phyloP scores from a whole-genome alignment of 2,329 filamentous ascomycete genomes.

The Scedosporium boydii region DNA sequence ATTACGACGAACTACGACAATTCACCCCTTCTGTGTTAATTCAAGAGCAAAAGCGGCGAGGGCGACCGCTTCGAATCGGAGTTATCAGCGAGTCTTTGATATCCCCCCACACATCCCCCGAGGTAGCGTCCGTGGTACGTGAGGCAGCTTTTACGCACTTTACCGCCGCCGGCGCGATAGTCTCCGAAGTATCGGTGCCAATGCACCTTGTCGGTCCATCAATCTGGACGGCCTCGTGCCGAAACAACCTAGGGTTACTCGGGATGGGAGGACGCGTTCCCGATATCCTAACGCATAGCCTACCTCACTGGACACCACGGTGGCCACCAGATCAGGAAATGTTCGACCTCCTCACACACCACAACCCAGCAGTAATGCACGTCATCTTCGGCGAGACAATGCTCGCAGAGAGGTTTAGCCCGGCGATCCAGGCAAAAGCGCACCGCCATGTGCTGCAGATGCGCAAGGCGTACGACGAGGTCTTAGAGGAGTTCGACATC shows the following conservation, averaged over 20 bases:
- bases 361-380: conserved; percentile 35
- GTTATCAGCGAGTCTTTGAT: conserved; percentile 34
- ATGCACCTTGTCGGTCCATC: conserved; percentile 33
- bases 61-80: conserved; percentile 27
- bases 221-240: conserved; percentile 36
- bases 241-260: conserved; percentile 19
- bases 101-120: conserved; percentile 23
- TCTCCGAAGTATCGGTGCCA: conserved; percentile 34
- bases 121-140: conserved; percentile 26
- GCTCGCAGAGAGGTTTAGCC: conserved; percentile 18
- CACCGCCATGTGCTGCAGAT: conserved; percentile 35
- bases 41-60: conserved; percentile 4
- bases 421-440: conserved; percentile 30
- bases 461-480: conserved; percentile 35
- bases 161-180: conserved; percentile 28
- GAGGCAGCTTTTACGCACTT: conserved; percentile 26
- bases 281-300: background rate
- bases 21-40: conserved; percentile 6
- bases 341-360: conserved; percentile 30
- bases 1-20: conserved; percentile 18
- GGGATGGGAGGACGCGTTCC: background rate
- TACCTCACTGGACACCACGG: conserved; percentile 19
- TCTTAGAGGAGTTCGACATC: conserved; percentile 32
- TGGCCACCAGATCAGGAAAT: conserved; percentile 25
- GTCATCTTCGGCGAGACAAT: conserved; percentile 28